phyloP scores from a whole-genome alignment of 352 stramenopile species.

The Saprolegnia parasitica region DNA sequence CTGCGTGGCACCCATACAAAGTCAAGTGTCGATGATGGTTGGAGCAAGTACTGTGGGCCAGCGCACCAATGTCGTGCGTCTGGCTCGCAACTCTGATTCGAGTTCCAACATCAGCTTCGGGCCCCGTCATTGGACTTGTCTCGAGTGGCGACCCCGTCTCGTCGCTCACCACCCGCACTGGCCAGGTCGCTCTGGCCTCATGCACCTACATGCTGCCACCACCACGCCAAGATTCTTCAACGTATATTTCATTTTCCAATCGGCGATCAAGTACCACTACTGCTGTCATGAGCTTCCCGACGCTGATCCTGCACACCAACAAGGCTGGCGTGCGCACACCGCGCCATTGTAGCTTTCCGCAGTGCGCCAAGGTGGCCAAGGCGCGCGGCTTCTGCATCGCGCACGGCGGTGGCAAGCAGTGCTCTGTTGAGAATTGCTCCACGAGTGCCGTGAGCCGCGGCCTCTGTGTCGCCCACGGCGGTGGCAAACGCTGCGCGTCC shows the following conservation, averaged over 20 bases:
- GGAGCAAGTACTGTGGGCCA: neutral
- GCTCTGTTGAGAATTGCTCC: constrained; percentile 6
- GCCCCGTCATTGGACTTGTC: neutral
- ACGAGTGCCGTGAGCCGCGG: neutral
- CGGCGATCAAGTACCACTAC: neutral
- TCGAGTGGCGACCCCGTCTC: neutral
- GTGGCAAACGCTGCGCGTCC: constrained; percentile 18
- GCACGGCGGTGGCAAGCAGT: constrained; percentile 12
- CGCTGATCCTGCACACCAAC: neutral
- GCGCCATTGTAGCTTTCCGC: constrained; percentile 12
- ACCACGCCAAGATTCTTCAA: too few relatives aligned
- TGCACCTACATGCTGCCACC: neutral
- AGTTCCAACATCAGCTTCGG: constrained; percentile 1
- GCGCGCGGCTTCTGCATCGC: constrained; percentile 22
- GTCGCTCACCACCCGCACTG: neutral
- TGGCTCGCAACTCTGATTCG: neutral
- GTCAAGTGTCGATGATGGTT: neutral
- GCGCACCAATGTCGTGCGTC: neutral
- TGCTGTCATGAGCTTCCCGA: neutral
- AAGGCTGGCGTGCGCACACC: constrained; percentile 7
- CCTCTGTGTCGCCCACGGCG: constrained; percentile 15
- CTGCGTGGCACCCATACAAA: neutral
- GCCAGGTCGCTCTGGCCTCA: neutral
- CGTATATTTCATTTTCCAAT: neutral
- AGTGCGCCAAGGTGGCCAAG: constrained; percentile 20